Conservation (phyloP, 108 stramenopile genomes). For the Cyclotella kingstonii region DNA sequence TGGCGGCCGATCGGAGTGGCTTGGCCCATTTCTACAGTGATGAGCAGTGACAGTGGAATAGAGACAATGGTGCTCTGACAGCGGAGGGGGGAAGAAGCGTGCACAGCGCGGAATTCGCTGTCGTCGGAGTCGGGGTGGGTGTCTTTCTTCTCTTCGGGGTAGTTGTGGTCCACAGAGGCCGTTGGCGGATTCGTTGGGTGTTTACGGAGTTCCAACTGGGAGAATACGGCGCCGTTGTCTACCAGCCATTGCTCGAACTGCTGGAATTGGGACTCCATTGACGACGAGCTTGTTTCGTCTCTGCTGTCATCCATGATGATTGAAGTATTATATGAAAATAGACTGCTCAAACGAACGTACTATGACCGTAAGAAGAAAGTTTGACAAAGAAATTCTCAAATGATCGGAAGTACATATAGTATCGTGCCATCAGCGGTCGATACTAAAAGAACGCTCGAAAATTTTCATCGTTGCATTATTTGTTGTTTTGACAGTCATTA, state of each 20-base stretch:
- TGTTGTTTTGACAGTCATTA: too few species aligned
- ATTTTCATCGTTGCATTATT: too few species aligned
- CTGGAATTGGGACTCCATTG: constrained; percentile 81
- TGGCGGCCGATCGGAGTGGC: constrained; percentile 84
- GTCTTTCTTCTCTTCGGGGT: constrained; percentile 66
- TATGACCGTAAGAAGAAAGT: too few species aligned
- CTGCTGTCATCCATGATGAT: too few species aligned
- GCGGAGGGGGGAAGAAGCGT: constrained; percentile 78
- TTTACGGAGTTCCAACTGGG: constrained; percentile 60
- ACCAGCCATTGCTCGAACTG: constrained; percentile 80
- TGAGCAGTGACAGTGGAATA: constrained; percentile 89
- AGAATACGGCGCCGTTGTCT: constrained; percentile 81
- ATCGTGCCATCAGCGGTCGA: too few species aligned
- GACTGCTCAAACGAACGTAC: too few species aligned
- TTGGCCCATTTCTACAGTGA: constrained; percentile 99
- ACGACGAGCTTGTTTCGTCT: too few species aligned
- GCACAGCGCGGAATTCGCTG: constrained; percentile 95
- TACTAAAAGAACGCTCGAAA: too few species aligned
- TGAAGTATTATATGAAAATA: too few species aligned
- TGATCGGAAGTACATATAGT: too few species aligned
- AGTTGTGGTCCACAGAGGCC: constrained; percentile 27
- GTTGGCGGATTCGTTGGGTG: constrained; percentile 17
- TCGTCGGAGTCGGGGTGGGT: constrained; percentile 2
- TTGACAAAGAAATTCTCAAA: too few species aligned
- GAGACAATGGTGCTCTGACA: constrained; percentile 84